Conservation (phyloP, 2,329 filamentous ascomycete genomes). For the Hypoxylon sp. region DNA sequence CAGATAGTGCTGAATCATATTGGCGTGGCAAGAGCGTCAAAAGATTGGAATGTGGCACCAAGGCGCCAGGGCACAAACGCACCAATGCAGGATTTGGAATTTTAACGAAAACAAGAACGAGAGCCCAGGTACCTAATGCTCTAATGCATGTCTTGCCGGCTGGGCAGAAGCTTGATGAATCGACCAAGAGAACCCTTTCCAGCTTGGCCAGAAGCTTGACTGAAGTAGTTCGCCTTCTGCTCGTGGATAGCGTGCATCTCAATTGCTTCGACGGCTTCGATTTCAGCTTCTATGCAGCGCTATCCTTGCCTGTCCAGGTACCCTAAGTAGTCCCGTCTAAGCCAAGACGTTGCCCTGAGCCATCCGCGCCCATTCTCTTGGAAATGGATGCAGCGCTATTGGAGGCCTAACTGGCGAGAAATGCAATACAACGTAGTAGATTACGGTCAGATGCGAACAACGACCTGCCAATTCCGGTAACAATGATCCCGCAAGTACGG, state of each 20-base stretch:
- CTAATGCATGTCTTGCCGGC: constrained; percentile 33
- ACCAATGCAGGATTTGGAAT: constrained; percentile 30
- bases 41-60: constrained; percentile 25
- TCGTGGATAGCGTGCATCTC: constrained; percentile 5
- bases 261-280: constrained; percentile 31
- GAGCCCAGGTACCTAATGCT: constrained; percentile 12
- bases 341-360: constrained; percentile 18
- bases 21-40: constrained; percentile 25
- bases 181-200: constrained; percentile 12
- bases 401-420: constrained; percentile 10
- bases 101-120: constrained; percentile 35
- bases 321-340: constrained; percentile 12
- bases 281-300: constrained; percentile 43
- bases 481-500: constrained; percentile 3
- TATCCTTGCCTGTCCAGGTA: constrained; percentile 16
- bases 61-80: background rate
- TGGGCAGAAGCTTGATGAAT: constrained; percentile 42
- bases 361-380: constrained; percentile 22
- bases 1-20: constrained; percentile 9
- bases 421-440: constrained; percentile 43
- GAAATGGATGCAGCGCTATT: constrained; percentile 33
- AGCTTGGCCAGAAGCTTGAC: constrained; percentile 33
- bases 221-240: constrained; percentile 7
- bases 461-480: constrained; percentile 41
- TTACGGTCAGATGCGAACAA: constrained; percentile 23